Base-by-base conservation (phyloP, 1,284 basidiomycete genomes). In the Phlebopus sp. region DNA sequence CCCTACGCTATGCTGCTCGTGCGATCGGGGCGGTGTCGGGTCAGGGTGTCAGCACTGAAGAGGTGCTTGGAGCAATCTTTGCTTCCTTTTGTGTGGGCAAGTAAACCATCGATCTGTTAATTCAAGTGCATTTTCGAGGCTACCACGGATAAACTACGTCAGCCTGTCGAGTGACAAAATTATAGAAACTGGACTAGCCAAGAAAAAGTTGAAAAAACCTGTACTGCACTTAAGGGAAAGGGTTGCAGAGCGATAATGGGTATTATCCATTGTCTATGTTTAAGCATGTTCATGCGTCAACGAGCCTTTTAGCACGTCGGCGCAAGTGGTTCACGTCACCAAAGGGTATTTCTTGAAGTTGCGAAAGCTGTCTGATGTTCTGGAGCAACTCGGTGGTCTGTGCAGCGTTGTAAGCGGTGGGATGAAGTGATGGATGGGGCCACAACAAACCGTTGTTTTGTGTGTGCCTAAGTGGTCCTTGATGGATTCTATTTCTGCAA, bases 11-110 rank as follows among this genome's bases (percentile, higher is more conserved):
- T 61, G 92, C 91, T 3, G 84, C 87, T 0, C 77, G 79, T 48
- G 82, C 88, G 5, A 75, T 95, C n/a, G 91, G 90, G 1, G 81
- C 82, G 50, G 79, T 94, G 14, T 85, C 86, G 4, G 91, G 92
- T 2, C 62, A 75, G 19, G 79, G 82, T 43, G 77, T 84, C 25
- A 59, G 65, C 31, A 60, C 61, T 32, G 86, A 95, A 58, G 88
- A 93, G 52, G 75, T 94, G 7, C 66, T 95, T 17, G 91, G 92
- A 50, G 78, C 78, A 30, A 77, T 95, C 30, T 95, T 95, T 62
- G 73, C 76, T 29, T 85, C 88, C 46, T 93, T 93, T 64, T 93
- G 90, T 61, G 90, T 93, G 49, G 91, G 91, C 27, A 91, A 91
- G 69, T 90, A 43, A 63, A 7, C 13, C 7, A 27, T 17, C 17